A percentile compares a stretch with the other conserved stretches of the same genome.
These are phyloP conservation scores for Pyrenochaeta sp. DNA, from an alignment of 2,329 filamentous ascomycete genomes.

Conservation along the genomic window DNA sequence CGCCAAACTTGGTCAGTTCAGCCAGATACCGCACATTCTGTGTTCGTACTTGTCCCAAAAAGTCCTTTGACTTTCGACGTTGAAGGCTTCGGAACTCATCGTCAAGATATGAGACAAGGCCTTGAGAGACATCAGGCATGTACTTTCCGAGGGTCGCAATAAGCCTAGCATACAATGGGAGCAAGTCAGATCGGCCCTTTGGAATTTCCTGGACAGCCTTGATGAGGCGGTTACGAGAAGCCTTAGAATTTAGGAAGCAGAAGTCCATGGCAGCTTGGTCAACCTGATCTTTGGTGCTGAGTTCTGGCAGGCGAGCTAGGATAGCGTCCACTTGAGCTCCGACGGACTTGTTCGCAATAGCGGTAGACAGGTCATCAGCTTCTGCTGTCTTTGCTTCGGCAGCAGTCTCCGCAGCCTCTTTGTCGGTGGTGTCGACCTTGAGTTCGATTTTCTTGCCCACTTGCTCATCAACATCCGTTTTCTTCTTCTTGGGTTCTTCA, in stretches of 20 bases:
- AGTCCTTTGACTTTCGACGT: slow-evolving; percentile 96
- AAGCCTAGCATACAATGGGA: slow-evolving; percentile 90
- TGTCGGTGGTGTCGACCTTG: slow-evolving; percentile 52
- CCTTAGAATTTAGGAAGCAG: slow-evolving; percentile 98
- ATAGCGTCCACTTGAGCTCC: slow-evolving; percentile 95
- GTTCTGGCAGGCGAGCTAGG: slow-evolving; percentile 83
- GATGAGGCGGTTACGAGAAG: slow-evolving; percentile 90
- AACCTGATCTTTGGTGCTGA: slow-evolving; percentile 89
- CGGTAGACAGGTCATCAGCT: slow-evolving; percentile 84
- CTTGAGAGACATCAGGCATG: slow-evolving; percentile 92
- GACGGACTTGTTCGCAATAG: slow-evolving; percentile 96
- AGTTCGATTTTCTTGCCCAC: slow-evolving; percentile 73
- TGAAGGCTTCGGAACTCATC: slow-evolving; percentile 97
- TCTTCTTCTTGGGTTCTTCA: slow-evolving; percentile 96
- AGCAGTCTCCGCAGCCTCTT: slow-evolving; percentile 52
- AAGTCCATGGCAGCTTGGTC: slow-evolving; percentile 96
- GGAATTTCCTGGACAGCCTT: slow-evolving; percentile 94
- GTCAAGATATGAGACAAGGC: slow-evolving; percentile 89
- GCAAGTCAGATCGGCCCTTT: slow-evolving; percentile 88
- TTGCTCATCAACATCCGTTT: slow-evolving; percentile 79
- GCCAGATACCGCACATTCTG: slow-evolving; percentile 97
- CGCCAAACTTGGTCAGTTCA: slow-evolving; percentile 96
- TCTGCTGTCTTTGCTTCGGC: slow-evolving; percentile 61
- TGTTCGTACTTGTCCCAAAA: slow-evolving; percentile 89
- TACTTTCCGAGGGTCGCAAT: slow-evolving; percentile 93